Percentiles rank a stretch among this genome's conserved stretches.
These are phyloP conservation scores for Pseudonitzschia delicatissima DNA, from an alignment of 108 stramenopile genomes.

Conservation along the genomic window DNA sequence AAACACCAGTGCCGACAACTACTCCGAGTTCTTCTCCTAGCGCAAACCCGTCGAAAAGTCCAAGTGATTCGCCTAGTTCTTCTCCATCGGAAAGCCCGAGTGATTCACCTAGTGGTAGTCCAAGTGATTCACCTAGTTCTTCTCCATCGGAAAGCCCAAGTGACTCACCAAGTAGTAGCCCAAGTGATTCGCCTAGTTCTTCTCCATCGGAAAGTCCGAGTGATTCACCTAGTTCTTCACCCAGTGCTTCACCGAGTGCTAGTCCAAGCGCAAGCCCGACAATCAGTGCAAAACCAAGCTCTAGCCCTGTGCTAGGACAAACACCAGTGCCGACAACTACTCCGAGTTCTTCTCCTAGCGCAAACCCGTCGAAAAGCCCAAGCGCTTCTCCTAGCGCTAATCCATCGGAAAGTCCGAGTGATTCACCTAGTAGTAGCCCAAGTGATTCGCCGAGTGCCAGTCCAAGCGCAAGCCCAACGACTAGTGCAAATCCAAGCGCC, in stretches of 20 bases:
- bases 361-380: not conserved
- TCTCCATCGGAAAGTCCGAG: not conserved
- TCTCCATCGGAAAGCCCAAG: not conserved
- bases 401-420: not conserved
- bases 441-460: not conserved
- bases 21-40: not conserved
- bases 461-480: not conserved
- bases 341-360: not conserved
- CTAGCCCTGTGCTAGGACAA: not conserved
- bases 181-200: not conserved
- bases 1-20: no score
- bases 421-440: conserved; percentile 22
- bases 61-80: not conserved
- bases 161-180: not conserved
- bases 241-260: conserved; percentile 7
- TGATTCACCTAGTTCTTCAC: not conserved
- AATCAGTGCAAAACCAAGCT: not conserved
- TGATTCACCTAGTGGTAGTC: conserved; percentile 8
- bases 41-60: not conserved
- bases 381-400: not conserved
- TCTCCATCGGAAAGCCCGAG: no score
- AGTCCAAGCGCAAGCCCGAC: not conserved
- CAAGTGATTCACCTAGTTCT: not conserved
- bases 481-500: not conserved
- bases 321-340: not conserved